These are phyloP conservation scores for Phytopythium mirpurense DNA, from an alignment of 352 stramenopile genomes.

Conservation along the genomic window DNA sequence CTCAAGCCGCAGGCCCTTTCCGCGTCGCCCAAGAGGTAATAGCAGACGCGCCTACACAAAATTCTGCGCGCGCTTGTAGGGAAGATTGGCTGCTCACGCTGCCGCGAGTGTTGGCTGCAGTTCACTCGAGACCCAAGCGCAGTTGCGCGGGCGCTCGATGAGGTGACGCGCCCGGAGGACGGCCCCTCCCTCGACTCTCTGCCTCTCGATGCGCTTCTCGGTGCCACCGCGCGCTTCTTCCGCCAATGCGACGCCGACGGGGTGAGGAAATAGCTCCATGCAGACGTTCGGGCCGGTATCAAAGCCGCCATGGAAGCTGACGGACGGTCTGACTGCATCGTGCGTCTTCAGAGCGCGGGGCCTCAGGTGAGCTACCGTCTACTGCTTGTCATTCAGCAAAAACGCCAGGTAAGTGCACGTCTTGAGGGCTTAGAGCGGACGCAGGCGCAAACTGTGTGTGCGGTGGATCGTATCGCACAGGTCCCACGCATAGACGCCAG, in stretches of 20 bases:
- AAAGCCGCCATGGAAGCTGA: not conserved
- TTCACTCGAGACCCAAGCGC: constrained; percentile 27
- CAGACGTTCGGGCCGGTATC: not conserved
- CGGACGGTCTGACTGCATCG: not conserved
- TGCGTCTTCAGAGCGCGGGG: not conserved
- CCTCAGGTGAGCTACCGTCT: constrained; percentile 16
- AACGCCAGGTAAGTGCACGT: constrained; percentile 15
- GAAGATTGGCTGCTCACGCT: no score
- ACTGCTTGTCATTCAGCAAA: constrained; percentile 25
- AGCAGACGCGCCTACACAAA: not conserved
- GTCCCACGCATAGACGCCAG: constrained; percentile 11
- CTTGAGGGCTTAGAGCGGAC: not conserved
- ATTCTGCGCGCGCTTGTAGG: no score
- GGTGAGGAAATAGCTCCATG: not conserved
- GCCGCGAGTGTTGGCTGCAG: no score
- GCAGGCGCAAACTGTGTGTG: no score
- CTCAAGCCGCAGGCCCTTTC: constrained; percentile 13
- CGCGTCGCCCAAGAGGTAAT: constrained; percentile 31
- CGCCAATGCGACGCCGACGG: not conserved
- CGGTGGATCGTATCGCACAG: constrained; percentile 13
- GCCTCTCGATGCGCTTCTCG: constrained; percentile 30
- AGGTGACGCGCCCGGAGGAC: constrained; percentile 4
- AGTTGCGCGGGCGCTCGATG: constrained; percentile 22
- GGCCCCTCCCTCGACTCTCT: constrained; percentile 5
- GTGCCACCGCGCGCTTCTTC: constrained; percentile 27